Base-by-base conservation (phyloP, 208 protist genomes). In the Leishmania martiniquensis region DNA sequence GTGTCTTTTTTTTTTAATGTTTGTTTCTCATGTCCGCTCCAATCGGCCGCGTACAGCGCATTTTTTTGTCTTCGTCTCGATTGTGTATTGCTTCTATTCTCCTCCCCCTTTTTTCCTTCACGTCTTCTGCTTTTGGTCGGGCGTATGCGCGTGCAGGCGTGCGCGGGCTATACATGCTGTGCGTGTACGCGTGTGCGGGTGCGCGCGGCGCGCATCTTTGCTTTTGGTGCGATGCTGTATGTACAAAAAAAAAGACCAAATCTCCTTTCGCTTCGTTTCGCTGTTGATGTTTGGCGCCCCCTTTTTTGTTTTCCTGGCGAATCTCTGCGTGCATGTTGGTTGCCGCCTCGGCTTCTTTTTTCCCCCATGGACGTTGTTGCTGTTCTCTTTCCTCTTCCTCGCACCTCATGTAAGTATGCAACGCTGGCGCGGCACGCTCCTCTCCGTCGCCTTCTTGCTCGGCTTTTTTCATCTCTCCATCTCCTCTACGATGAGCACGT, bases 151-250 rank as follows among this genome's bases (percentile, higher is more conserved):
- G 3, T 51, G n/a, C 10, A 22, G n/a, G 2, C 37, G 1, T 71
- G 39, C 52, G 10, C 44, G 45, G 12, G 52, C 17, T 55, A 9
- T 54, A 7, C 22, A 20, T 54, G 6, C 4, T 20, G 72, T 76
- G 42, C 37, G 72, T 39, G 6, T 59, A 44, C 68, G n/a, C 51
- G 72, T 54, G 44, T 76, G 25, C n/a, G 4, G 65, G 52, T 54
- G 25, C 13, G 44, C 13, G 9, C 12, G 1, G 7, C 15, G 29
- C 29, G 37, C 37, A 29, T 63, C 6, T 39, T 6, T 63, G 57
- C 6, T 39, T 6, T 63, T 22, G 22, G 29, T 12, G 17, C 52
- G 25, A 7, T 37, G 39, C 57, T 70, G 60, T 67, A 17, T 67
- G 60, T 67, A 25, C n/a, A n/a, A n/a, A n/a, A n/a, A n/a, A n/a